Evolutionary conservation across 495 filamentous ascomycete species (phyloP).

Genomic region (Aspergillus campestris): DNA sequence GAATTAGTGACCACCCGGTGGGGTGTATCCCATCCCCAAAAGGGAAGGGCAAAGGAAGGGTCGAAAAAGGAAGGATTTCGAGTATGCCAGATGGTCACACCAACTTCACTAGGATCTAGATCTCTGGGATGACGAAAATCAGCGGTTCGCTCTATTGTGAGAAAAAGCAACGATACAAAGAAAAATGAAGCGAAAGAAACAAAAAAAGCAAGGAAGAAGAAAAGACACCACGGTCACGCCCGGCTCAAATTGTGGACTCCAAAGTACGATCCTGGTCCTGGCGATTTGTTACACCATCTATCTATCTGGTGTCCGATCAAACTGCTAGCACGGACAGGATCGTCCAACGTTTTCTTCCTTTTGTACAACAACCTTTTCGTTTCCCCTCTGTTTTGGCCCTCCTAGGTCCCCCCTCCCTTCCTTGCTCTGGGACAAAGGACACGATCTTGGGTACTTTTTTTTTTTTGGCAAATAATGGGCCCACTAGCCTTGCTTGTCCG

Average conservation of each 20-base stretch:
- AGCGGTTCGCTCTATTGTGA: not conserved
- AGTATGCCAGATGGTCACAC: constrained; percentile 4
- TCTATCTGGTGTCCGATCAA: constrained; percentile 7
- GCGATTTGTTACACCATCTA: not conserved
- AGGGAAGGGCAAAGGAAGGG: too few relatives aligned
- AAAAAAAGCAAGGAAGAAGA: constrained; percentile 1
- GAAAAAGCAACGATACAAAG: constrained; percentile 2
- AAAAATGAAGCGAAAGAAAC: not conserved
- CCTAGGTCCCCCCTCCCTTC: not conserved
- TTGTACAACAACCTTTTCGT: not conserved
- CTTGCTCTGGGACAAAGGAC: not conserved
- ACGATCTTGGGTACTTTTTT: not conserved
- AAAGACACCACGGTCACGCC: not conserved
- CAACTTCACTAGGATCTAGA: not conserved
- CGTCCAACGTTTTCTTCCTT: constrained; percentile 9
- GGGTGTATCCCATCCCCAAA: too few relatives aligned
- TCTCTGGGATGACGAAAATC: not conserved
- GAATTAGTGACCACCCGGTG: too few relatives aligned
- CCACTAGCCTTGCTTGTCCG: constrained; percentile 14
- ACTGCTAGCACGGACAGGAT: constrained; percentile 13
- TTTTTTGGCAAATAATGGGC: constrained; percentile 5
- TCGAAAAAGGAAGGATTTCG: too few relatives aligned
- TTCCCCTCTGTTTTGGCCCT: not conserved
- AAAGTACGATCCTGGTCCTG: not conserved
- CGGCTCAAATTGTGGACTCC: constrained; percentile 3